Percentiles rank a stretch among this genome's conserved stretches.
phyloP scores from a whole-genome alignment of 2,329 filamentous ascomycete species.

The Fusarium beomiforme region DNA sequence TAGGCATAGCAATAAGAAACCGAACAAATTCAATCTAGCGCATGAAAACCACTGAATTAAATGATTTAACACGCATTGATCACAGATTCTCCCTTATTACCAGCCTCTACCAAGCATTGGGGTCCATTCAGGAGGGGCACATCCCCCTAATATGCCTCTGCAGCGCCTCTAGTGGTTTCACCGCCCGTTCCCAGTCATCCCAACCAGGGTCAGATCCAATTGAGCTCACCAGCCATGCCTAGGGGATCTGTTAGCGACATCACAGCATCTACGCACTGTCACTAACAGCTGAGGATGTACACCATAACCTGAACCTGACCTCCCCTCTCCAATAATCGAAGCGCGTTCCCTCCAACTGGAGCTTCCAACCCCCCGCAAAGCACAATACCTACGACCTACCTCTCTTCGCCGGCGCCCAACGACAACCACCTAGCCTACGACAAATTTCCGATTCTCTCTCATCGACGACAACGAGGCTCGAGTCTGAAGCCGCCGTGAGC shows the following conservation, averaged over 20 bases:
- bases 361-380: conserved; percentile 42
- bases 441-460: conserved; percentile 35
- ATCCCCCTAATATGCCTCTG: conserved; percentile 31
- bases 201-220: conserved; percentile 16
- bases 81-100: not conserved
- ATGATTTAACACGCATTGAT: conserved; percentile 10
- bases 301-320: conserved; percentile 11
- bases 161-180: conserved; percentile 31
- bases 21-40: not conserved
- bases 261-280: not conserved
- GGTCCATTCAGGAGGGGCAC: conserved; percentile 31
- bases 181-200: conserved; percentile 30
- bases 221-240: not conserved
- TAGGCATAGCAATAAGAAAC: not conserved
- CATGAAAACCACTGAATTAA: not conserved
- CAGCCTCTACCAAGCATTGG: conserved; percentile 9
- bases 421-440: conserved; percentile 28
- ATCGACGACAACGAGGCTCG: conserved; percentile 41
- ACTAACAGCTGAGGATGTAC: conserved; percentile 25
- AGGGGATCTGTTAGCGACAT: conserved; percentile 19
- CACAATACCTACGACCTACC: conserved; percentile 37
- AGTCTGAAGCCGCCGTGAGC: conserved; percentile 37
- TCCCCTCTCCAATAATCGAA: conserved; percentile 39
- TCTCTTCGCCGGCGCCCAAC: conserved; percentile 40
- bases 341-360: conserved; percentile 35